Evolutionary conservation across 768 basidiomycete genomes (phyloP).

Genomic region (Lentinula detonsa): DNA sequence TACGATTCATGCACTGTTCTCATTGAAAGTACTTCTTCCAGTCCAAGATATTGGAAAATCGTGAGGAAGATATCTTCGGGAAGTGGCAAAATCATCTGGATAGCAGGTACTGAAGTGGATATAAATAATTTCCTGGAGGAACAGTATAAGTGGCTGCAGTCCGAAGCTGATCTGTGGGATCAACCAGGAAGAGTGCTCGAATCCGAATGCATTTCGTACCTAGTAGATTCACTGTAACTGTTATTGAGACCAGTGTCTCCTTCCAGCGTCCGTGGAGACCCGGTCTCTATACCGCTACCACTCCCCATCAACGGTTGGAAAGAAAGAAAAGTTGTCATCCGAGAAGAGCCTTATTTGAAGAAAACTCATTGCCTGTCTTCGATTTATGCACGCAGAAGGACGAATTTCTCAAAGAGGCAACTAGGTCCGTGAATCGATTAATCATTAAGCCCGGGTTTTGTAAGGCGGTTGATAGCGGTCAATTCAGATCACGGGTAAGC

Average conservation of each 20-base stretch:
- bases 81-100: neutral
- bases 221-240: neutral
- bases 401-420: neutral
- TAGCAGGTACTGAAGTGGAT: neutral
- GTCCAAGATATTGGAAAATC: neutral
- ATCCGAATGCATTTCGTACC: neutral
- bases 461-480: neutral
- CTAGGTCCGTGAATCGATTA: neutral
- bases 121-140: neutral
- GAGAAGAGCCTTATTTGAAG: neutral
- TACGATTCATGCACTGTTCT: neutral
- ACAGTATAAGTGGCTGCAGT: neutral
- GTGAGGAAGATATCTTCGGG: conserved; percentile 1
- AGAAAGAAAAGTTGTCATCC: neutral
- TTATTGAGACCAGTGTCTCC: neutral
- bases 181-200: neutral
- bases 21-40: neutral
- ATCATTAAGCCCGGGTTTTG: neutral
- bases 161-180: neutral
- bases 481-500: neutral
- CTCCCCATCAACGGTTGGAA: neutral
- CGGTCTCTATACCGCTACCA: too few species aligned
- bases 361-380: neutral
- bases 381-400: neutral
- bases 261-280: neutral